Evolutionary conservation across 1,284 basidiomycete genomes (phyloP), one percentile per base, ranked within the genome.

Genomic region (Cryptococcus sp.): DNA sequence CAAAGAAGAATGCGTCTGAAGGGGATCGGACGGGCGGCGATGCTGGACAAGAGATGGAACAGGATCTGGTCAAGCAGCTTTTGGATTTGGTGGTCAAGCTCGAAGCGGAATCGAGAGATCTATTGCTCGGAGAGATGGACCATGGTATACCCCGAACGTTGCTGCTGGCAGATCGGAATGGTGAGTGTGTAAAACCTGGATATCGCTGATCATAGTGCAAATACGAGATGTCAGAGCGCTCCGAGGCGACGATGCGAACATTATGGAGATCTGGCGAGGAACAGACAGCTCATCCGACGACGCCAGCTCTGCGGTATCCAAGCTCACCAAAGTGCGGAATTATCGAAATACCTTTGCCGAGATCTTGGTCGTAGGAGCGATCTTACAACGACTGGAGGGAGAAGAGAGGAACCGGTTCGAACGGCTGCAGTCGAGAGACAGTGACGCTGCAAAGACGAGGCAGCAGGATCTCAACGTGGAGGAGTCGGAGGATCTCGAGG

Each of bases 291-390:
- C 28, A 31, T 14, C 28, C 28, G 44, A 48, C 34, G 32, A 45
- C 16, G 32, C 49, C n/a, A 47, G 16, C 9, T 5, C 16, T 11
- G 24, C 33, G 19, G 11, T 25, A 12, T 5, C 9, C 35, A 26
- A 26, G 16, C 45, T 47, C 6, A 25, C 24, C 24, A 32, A 32
- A 24, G 23, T 51, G 5, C 25, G 35, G 23, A 47, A 55, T 16
- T 75, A 75, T 43, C 62, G 74, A 21, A 54, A 63, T 43, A 66
- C 66, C 0, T 75, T 73, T 51, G 74, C 74, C 12, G 62, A 67
- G 47, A 58, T 74, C 18, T 61, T 75, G 1, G 71, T 74, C 0
- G 35, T 69, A 0, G 69, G 66, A 2, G 60, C 63, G n/a, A 65
- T 62, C 6, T 52, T 74, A 31, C 67, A 73, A 48, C 59, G 59